Evolutionary conservation across 2,329 filamentous ascomycete species (phyloP).

Genomic region (Paecilomyces sp.): DNA sequence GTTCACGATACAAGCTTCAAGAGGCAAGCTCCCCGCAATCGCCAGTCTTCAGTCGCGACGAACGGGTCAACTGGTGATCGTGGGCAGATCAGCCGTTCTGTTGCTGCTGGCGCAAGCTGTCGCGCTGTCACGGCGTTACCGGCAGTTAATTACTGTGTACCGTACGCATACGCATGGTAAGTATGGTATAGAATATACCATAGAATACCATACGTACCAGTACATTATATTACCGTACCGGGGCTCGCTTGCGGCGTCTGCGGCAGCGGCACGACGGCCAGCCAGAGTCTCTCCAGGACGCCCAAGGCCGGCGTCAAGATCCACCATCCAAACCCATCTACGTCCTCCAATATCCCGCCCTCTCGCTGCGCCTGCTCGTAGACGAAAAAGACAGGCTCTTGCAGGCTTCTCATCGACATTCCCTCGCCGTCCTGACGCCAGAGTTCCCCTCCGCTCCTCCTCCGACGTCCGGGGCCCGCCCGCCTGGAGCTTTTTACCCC

Average conservation of each 20-base stretch:
- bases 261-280: constrained; percentile 30
- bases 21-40: neutral
- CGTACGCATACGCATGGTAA: neutral
- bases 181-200: too few species aligned
- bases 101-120: neutral
- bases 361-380: constrained; percentile 7
- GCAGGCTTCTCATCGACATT: neutral
- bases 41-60: neutral
- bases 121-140: neutral
- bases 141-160: neutral
- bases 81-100: neutral
- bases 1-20: neutral
- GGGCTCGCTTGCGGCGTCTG: constrained; percentile 33
- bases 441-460: neutral
- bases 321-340: constrained; percentile 21
- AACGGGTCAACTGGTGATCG: neutral
- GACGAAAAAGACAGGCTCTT: neutral
- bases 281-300: constrained; percentile 21
- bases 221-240: too few species aligned
- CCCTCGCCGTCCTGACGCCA: neutral
- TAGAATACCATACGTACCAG: too few species aligned
- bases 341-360: constrained; percentile 11
- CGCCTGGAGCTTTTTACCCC: constrained; percentile 2
- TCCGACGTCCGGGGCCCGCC: neutral
- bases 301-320: constrained; percentile 24